Evolutionary conservation across 1,284 basidiomycete species (phyloP), one percentile per base, ranked within the genome.

Genomic region (Cutaneotrichosporon sp.): DNA sequence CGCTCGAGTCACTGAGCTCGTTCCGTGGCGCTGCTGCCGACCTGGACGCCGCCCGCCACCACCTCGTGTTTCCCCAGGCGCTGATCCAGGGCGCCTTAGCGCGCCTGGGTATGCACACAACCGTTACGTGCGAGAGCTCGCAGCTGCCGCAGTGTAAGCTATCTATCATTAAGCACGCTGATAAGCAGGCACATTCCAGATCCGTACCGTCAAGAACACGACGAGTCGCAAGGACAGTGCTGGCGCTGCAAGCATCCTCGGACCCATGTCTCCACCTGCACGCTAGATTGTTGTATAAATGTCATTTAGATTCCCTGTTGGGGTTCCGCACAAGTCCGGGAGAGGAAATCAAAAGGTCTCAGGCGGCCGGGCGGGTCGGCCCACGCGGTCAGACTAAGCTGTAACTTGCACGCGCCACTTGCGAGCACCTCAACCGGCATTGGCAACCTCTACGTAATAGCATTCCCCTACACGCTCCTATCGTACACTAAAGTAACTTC

Each of bases 61-160:
- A 92, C 72, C 86, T 88, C 34, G 86, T 89, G 8, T 87, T 92
- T 80, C 85, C 91, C 0, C 87, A 87, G 50, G 92, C 91, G 16
- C 85, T 94, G 51, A 87, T 96, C 55, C 86, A 88, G 63, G 92
- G 92, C n/a, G 87, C 90, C 1, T 84, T 95, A 0, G 81, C 84
- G 8, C 84, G 91, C 57, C 80, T 95, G n/a, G 92, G 92, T 14
- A 86, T 88, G 68, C 84, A 88, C 50, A 87, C 86, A 21, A 87
- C 85, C 2, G 90, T 95, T 0, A 82, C 85, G 0, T 88, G 90
- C 7, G 92, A 96, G 74, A 85, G 91, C 4, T 87, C 85, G 2
- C 84, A 86, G n/a, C 75, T 93, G 70, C 92, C 92, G 18, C 91
- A 92, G 83, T 94, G 92, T 92, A 77, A 68, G 86, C 81, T 34